A percentile compares a stretch with the other conserved stretches of the same genome.
Evolutionary conservation across 2,329 filamentous ascomycete species (phyloP).

Genomic region (Coleophoma cylindrospora): DNA sequence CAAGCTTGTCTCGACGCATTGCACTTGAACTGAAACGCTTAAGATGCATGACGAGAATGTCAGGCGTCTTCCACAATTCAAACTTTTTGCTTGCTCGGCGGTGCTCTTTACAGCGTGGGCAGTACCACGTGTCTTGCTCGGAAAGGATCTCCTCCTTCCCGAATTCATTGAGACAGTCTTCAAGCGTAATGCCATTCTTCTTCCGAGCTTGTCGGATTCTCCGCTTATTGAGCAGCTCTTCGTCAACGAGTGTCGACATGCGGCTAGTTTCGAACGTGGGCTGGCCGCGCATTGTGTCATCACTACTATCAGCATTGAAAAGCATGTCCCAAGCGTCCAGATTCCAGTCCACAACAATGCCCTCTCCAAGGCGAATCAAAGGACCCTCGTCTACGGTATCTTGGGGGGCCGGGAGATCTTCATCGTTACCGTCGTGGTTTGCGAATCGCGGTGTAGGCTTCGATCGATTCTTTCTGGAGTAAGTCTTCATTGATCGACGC

Average conservation of each 20-base stretch:
- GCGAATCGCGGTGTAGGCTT: constrained; percentile 13
- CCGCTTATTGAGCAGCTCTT: constrained; percentile 60
- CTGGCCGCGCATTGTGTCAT: constrained; percentile 50
- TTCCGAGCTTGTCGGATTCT: constrained; percentile 59
- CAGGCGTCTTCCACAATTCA: constrained; percentile 93
- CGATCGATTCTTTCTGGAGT: constrained; percentile 28
- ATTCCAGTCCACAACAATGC: constrained; percentile 82
- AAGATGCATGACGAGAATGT: constrained; percentile 90
- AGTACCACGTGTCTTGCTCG: constrained; percentile 97
- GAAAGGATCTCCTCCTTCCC: constrained; percentile 91
- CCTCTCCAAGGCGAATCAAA: constrained; percentile 76
- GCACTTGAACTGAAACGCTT: constrained; percentile 90
- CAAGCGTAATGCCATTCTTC: constrained; percentile 74
- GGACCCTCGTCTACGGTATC: constrained; percentile 43
- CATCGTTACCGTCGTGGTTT: constrained; percentile 10
- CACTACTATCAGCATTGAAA: constrained; percentile 44
- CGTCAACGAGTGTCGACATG: constrained; percentile 45
- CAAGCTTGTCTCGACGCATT: constrained; percentile 82
- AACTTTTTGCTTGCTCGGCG: constrained; percentile 92
- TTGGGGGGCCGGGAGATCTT: constrained; percentile 13
- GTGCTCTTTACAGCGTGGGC: constrained; percentile 90
- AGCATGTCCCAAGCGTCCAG: constrained; percentile 64
- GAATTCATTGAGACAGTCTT: constrained; percentile 92
- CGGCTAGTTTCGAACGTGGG: constrained; percentile 46
- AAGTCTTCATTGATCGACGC: constrained; percentile 26